Conservation (phyloP, 2,329 filamentous ascomycete species). For the Tolypocladium pustulatum region DNA sequence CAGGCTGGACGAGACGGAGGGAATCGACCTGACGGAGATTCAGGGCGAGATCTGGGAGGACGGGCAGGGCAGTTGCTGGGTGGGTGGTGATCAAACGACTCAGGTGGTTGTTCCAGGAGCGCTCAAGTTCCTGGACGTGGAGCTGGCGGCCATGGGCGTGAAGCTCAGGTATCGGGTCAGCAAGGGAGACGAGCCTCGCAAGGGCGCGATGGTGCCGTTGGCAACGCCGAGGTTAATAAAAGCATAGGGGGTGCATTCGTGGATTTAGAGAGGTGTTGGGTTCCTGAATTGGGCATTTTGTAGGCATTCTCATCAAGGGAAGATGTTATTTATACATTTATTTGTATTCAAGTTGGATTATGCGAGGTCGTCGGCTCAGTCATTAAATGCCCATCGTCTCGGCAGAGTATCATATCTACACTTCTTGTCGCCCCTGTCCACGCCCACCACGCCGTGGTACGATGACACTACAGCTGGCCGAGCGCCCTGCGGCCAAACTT, state of each 20-base stretch:
- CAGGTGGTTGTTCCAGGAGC: slow-evolving; percentile 89
- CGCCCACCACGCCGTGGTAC: not conserved
- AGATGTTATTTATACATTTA: not conserved
- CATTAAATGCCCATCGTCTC: not conserved
- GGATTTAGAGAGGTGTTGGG: not conserved
- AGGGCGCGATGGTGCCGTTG: slow-evolving; percentile 36
- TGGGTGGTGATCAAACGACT: slow-evolving; percentile 83
- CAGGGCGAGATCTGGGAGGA: slow-evolving; percentile 86
- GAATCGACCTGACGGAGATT: slow-evolving; percentile 41
- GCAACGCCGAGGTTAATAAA: slow-evolving; percentile 7
- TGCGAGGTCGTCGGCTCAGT: not conserved
- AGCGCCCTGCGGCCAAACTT: slow-evolving; percentile 25
- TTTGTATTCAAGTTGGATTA: not conserved
- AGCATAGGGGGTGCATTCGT: not conserved
- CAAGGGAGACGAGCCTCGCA: slow-evolving; percentile 53
- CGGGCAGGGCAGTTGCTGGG: slow-evolving; percentile 70
- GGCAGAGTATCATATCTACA: not conserved
- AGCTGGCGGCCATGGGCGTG: slow-evolving; percentile 92
- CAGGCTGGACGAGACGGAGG: slow-evolving; percentile 46
- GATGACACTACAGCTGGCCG: not conserved
- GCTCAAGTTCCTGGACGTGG: slow-evolving; percentile 85
- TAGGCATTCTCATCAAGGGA: not conserved
- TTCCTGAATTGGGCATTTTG: not conserved
- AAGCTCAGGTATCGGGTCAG: slow-evolving; percentile 72
- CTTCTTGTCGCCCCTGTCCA: not conserved